phyloP scores from a whole-genome alignment of 1,284 basidiomycete genomes.

The Cystobasidiaceae sp. region DNA sequence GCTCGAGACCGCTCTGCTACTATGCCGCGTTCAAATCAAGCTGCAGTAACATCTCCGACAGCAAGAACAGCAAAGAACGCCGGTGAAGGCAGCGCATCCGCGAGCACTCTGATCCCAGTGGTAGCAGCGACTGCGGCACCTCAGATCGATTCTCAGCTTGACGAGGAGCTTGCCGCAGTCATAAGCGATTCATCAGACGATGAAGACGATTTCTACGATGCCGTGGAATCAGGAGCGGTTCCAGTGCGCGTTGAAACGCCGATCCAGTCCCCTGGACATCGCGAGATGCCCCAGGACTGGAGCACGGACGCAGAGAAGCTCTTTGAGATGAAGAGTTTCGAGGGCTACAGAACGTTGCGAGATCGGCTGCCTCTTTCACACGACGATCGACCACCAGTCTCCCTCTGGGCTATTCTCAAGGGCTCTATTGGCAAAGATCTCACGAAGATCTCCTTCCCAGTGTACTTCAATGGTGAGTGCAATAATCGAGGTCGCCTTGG shows the following conservation, averaged over 20 bases:
- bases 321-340: slow-evolving; percentile 56
- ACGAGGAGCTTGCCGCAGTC: slow-evolving; percentile 44
- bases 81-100: background rate
- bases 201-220: slow-evolving; percentile 97
- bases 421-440: slow-evolving; percentile 94
- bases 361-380: slow-evolving; percentile 61
- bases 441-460: slow-evolving; percentile 88
- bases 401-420: slow-evolving; percentile 93
- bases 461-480: slow-evolving; percentile 85
- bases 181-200: slow-evolving; percentile 68
- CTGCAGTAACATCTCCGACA: too few species aligned
- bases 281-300: slow-evolving; percentile 37
- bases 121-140: background rate
- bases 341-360: slow-evolving; percentile 67
- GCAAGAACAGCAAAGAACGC: too few species aligned
- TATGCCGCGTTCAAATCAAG: too few species aligned
- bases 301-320: slow-evolving; percentile 37
- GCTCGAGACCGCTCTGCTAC: too few species aligned
- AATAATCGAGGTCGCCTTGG: too few species aligned
- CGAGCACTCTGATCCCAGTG: background rate
- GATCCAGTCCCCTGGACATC: slow-evolving; percentile 27
- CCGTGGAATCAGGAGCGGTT: slow-evolving; percentile 75
- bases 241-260: slow-evolving; percentile 44
- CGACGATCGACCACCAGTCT: slow-evolving; percentile 82
- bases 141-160: too few species aligned